Percentiles rank a stretch among this genome's conserved stretches.
These are phyloP conservation scores for Rubia yunnanensis DNA, from an alignment of 257 asterid species.

Conservation along the genomic window DNA sequence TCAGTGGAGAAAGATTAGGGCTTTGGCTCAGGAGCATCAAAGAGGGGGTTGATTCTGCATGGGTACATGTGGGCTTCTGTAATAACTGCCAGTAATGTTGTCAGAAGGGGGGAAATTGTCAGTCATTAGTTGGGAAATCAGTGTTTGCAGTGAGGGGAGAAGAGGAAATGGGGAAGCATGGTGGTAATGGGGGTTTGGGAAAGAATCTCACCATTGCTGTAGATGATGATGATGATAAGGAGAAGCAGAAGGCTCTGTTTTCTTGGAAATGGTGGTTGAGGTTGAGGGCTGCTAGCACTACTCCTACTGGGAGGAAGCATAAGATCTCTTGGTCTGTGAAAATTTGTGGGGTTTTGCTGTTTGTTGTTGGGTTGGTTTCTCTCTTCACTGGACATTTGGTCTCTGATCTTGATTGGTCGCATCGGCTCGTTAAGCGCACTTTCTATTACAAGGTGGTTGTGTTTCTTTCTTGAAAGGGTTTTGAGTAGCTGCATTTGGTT, in stretches of 20 bases:
- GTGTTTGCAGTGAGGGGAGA: slow-evolving; percentile 21
- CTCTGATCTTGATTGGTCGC: slow-evolving; percentile 90
- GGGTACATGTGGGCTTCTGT: slow-evolving; percentile 11
- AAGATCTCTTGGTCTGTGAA: slow-evolving; percentile 69
- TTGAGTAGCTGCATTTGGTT: neutral
- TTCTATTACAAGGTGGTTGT: slow-evolving; percentile 51
- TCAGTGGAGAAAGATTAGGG: neutral
- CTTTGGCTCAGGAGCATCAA: slow-evolving; percentile 7
- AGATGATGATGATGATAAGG: slow-evolving; percentile 26
- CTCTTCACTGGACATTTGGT: slow-evolving; percentile 95
- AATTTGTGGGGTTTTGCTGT: slow-evolving; percentile 72
- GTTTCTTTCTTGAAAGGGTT: neutral
- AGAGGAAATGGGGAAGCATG: slow-evolving; percentile 54
- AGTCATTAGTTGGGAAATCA: slow-evolving; percentile 8
- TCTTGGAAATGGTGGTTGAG: slow-evolving; percentile 12
- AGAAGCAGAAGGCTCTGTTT: slow-evolving; percentile 24
- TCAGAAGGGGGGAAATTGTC: slow-evolving; percentile 4
- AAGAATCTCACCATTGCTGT: slow-evolving; percentile 11
- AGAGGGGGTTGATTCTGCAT: neutral
- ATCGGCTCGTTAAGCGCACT: slow-evolving; percentile 50
- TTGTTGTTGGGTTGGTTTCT: slow-evolving; percentile 77
- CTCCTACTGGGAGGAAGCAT: slow-evolving; percentile 32
- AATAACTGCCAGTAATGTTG: slow-evolving; percentile 9
- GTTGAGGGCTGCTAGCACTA: slow-evolving; percentile 3
- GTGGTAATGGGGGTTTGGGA: slow-evolving; percentile 40